Conservation (phyloP, 2,329 filamentous ascomycete genomes). For the Colletotrichum falcatum region DNA sequence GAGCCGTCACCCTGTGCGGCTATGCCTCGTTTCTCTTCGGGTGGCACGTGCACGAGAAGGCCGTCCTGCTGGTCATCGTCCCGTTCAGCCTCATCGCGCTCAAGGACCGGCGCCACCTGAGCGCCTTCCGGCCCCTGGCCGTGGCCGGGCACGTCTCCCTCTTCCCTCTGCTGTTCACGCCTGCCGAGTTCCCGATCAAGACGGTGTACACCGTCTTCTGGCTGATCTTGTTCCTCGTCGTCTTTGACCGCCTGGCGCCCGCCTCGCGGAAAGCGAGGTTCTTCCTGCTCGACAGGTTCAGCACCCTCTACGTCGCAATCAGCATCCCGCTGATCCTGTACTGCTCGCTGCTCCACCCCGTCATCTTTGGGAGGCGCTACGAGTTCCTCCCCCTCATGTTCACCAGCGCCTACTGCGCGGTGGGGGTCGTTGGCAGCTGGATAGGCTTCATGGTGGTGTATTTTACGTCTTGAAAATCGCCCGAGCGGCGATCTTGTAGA, state of each 20-base stretch:
- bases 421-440: slow-evolving; percentile 98
- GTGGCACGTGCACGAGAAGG: slow-evolving; percentile 99
- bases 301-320: slow-evolving; percentile 87
- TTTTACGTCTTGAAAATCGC: slow-evolving; percentile 67
- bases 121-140: slow-evolving; percentile 90
- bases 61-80: slow-evolving; percentile 91
- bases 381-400: slow-evolving; percentile 98
- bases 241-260: slow-evolving; percentile 89
- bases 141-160: slow-evolving; percentile 95
- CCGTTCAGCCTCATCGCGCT: slow-evolving; percentile 94
- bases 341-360: slow-evolving; percentile 83
- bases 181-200: slow-evolving; percentile 94
- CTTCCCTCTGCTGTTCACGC: slow-evolving; percentile 92
- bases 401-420: slow-evolving; percentile 91
- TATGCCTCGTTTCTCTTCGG: slow-evolving; percentile 98
- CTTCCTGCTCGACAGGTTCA: slow-evolving; percentile 92
- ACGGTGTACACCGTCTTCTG: slow-evolving; percentile 92
- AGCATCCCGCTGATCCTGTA: slow-evolving; percentile 92
- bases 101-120: slow-evolving; percentile 88
- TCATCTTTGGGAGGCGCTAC: slow-evolving; percentile 85
- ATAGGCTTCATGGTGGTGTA: slow-evolving; percentile 94
- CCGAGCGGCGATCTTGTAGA: not conserved
- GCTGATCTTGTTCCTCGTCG: slow-evolving; percentile 86
- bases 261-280: slow-evolving; percentile 83
- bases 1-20: slow-evolving; percentile 89